These are phyloP conservation scores for Entamoeba moshkovskii DNA, from an alignment of 208 protist species.

Conservation along the genomic window DNA sequence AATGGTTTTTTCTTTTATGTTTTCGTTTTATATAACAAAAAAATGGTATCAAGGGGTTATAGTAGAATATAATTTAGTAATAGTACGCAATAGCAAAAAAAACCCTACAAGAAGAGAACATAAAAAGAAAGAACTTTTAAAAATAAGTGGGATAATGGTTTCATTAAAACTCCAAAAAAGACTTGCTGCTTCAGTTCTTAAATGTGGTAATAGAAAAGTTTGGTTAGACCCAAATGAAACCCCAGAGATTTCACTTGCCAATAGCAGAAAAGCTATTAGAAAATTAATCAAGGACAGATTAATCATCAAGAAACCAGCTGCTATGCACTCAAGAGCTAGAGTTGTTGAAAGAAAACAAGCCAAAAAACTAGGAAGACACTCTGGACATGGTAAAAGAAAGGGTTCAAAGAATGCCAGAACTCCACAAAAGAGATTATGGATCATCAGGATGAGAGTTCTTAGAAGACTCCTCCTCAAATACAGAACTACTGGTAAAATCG, in stretches of 20 bases:
- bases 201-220: conserved; percentile 82
- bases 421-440: conserved; percentile 86
- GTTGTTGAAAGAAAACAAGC: conserved; percentile 62
- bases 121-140: neutral
- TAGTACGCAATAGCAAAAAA: no score
- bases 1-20: no score
- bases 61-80: no score
- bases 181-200: conserved; percentile 83
- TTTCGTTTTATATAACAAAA: no score
- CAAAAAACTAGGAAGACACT: conserved; percentile 71
- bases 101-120: neutral
- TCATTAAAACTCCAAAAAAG: conserved; percentile 78
- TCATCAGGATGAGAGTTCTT: conserved; percentile 83
- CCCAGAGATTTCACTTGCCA: conserved; percentile 77
- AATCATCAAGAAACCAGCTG: conserved; percentile 81
- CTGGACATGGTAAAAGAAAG: conserved; percentile 72
- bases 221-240: conserved; percentile 93
- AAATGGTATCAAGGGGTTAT: no score
- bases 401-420: conserved; percentile 87
- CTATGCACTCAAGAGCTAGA: conserved; percentile 77
- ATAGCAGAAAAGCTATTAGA: conserved; percentile 60
- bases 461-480: conserved; percentile 88
- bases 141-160: conserved; percentile 31
- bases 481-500: conserved; percentile 86
- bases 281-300: conserved; percentile 71